Percentiles rank a stretch among this genome's conserved stretches.
phyloP scores from a whole-genome alignment of 352 stramenopile species.

The Globisporangium irregulare region DNA sequence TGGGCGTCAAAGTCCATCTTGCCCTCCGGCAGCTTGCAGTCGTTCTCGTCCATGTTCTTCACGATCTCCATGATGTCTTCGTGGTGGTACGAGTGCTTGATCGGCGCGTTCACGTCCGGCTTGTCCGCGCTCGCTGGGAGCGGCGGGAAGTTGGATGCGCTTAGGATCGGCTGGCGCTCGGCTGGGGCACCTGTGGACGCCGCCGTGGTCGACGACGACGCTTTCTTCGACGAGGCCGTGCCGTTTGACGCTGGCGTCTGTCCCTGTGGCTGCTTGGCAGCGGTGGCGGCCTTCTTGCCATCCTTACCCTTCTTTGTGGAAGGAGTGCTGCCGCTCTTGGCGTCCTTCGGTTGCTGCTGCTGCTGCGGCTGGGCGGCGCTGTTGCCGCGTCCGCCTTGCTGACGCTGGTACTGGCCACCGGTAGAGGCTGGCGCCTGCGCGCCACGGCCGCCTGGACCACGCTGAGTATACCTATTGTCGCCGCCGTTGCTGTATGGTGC shows the following conservation, averaged over 20 bases:
- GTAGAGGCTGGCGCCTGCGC: constrained; percentile 13
- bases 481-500: constrained; percentile 42
- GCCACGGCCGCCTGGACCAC: constrained; percentile 20
- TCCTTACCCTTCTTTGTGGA: constrained; percentile 64
- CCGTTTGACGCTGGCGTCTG: constrained; percentile 25
- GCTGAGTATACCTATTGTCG: constrained; percentile 38
- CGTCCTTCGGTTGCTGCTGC: constrained; percentile 43
- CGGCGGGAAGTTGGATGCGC: constrained; percentile 80
- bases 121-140: constrained; percentile 46
- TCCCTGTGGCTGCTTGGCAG: constrained; percentile 23
- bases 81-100: constrained; percentile 76
- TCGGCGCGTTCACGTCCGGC: constrained; percentile 36
- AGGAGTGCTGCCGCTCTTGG: constrained; percentile 37
- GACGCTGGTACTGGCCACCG: constrained; percentile 22
- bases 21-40: constrained; percentile 64
- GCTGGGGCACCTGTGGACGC: constrained; percentile 17
- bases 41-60: constrained; percentile 88
- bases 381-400: constrained; percentile 29
- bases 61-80: constrained; percentile 92
- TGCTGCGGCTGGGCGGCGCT: constrained; percentile 24
- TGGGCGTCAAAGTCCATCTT: constrained; percentile 86
- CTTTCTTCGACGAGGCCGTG: constrained; percentile 27
- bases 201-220: not conserved
- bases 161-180: constrained; percentile 77
- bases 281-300: constrained; percentile 41